Evolutionary conservation across 345 rosid genomes (phyloP).

Genomic region (Clausena lansium): DNA sequence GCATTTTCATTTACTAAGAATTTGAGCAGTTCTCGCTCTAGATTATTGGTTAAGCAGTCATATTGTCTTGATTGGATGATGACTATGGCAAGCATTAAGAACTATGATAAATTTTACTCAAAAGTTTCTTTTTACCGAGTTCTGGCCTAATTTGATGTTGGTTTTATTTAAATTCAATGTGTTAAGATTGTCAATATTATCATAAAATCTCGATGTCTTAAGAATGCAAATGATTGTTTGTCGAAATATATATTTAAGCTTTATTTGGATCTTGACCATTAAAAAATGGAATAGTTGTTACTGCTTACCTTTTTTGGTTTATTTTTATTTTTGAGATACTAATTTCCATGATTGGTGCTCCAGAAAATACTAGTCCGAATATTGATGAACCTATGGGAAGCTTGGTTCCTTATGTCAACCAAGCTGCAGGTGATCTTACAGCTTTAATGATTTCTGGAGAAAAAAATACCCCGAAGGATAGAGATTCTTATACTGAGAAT

Average conservation of each 20-base stretch:
- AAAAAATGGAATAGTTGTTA: neutral
- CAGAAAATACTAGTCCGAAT: slow-evolving; percentile 48
- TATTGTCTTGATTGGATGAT: neutral
- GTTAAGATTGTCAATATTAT: neutral
- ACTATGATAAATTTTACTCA: neutral
- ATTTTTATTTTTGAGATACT: slow-evolving; percentile 10
- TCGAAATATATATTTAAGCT: neutral
- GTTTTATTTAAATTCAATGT: neutral
- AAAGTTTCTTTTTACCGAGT: neutral
- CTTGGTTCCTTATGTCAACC: slow-evolving; percentile 23
- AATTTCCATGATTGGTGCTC: slow-evolving; percentile 5
- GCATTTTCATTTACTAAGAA: neutral
- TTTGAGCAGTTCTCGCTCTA: neutral
- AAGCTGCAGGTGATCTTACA: slow-evolving; percentile 19
- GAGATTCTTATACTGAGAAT: slow-evolving; percentile 27
- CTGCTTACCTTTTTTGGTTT: neutral
- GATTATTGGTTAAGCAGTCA: neutral
- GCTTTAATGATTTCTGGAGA: slow-evolving; percentile 17
- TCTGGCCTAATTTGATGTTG: neutral
- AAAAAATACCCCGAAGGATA: slow-evolving; percentile 11
- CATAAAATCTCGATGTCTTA: neutral
- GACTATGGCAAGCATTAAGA: neutral
- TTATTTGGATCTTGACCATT: neutral
- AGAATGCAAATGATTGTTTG: neutral
- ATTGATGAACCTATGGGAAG: slow-evolving; percentile 33